Percentiles rank a stretch among this genome's conserved stretches.
Conservation (phyloP, 2,329 filamentous ascomycete species). For the Cladosporium velox region DNA sequence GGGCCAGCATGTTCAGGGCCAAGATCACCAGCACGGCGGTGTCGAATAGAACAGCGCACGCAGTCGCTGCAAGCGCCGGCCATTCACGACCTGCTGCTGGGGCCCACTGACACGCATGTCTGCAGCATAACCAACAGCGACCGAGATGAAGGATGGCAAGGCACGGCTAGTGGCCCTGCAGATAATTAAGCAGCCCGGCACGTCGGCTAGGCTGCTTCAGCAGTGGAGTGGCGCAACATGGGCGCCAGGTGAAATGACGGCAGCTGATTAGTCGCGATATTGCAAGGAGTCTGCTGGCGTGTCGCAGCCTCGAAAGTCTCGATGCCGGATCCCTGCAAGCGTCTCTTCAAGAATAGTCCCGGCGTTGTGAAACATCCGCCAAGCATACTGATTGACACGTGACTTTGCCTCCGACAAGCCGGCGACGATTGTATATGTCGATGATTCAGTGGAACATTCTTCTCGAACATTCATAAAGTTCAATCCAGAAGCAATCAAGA, state of each 20-base stretch:
- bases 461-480: background rate
- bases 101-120: conserved; percentile 1
- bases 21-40: conserved; percentile 6
- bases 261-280: conserved; percentile 18
- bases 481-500: background rate
- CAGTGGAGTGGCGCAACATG: conserved; percentile 1
- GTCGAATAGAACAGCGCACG: conserved; percentile 13
- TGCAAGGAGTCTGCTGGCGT: conserved; percentile 9
- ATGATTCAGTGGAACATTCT: background rate
- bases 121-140: background rate
- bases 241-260: background rate
- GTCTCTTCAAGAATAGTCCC: conserved; percentile 15
- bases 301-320: conserved; percentile 2
- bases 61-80: conserved; percentile 12
- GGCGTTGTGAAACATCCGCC: conserved; percentile 5
- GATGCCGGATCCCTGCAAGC: conserved; percentile 15
- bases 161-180: background rate
- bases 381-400: conserved; percentile 1
- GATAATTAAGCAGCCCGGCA: conserved; percentile 6
- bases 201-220: background rate
- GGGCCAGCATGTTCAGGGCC: conserved; percentile 10
- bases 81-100: background rate
- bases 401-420: background rate
- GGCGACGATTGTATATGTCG: background rate
- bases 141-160: conserved; percentile 16